Evolutionary conservation across 1,284 basidiomycete species (phyloP), one percentile per base, ranked within the genome.

Genomic region (Lentinula novae-zelandiae): DNA sequence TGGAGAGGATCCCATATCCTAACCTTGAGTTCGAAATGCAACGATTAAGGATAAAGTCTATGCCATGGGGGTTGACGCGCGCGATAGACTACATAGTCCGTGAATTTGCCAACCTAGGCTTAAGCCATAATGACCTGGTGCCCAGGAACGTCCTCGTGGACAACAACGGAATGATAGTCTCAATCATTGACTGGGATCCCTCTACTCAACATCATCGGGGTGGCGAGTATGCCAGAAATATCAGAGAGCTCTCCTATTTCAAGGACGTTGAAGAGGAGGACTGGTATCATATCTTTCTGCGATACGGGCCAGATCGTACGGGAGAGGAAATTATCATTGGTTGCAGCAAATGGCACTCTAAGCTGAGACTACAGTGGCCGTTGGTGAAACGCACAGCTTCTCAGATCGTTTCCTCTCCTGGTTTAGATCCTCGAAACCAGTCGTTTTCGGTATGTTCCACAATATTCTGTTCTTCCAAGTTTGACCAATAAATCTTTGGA

Each of bases 171-270:
- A 48, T 20, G n/a, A 53, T 53, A 39, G 7, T 17, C 22, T n/a
- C 60, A 22, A 57, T 60, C 17, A 31, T 60, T 8, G 60, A 60
- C 34, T 60, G 60, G 60, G 53, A 60, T 50, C 8, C 46, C 31
- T 52, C 38, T 51, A 44, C 39, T 12, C 60, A 53, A 13, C 27
- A 55, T n/a, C n/a, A 20, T 15, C 12, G n/a, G 17, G 60, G 53
- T n/a, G 60, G 53, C 4, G 60, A 60, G 15, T 60, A 60, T 33
- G 53, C 53, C 20, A 56, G 53, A 42, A 31, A 13, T 34, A 22
- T 55, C 13, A 20, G 33, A 40, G 12, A 10, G 13, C 7, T 20
- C 5, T 17, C 27, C n/a, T 36, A 46, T 33, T 20, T 12, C 12
- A 6, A 20, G 34, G 15, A 44, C 13, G 27, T 27, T 6, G 54